Percentiles rank a stretch among this genome's conserved stretches.
Conservation (phyloP, 257 asterid genomes). For the Primulina huaijiensis region DNA sequence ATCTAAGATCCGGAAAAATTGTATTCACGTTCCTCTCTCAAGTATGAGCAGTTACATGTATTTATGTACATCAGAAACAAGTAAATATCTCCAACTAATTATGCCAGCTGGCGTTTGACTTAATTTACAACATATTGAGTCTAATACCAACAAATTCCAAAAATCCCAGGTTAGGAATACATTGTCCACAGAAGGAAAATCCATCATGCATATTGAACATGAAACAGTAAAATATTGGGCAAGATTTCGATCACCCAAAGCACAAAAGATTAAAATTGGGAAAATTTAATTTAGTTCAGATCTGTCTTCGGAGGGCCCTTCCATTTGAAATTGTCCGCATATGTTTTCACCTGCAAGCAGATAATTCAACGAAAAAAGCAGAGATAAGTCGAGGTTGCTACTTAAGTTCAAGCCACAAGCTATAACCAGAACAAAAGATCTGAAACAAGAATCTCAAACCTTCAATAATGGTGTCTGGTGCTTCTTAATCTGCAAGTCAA, state of each 20-base stretch:
- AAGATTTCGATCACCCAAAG: slow-evolving; percentile 1
- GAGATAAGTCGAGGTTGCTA: neutral
- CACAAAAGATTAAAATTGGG: slow-evolving; percentile 8
- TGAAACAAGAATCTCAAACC: slow-evolving; percentile 44
- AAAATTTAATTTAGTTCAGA: slow-evolving; percentile 30
- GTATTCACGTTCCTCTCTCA: no score
- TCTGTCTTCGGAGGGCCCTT: slow-evolving; percentile 74
- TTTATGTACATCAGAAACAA: no score
- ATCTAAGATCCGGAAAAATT: no score
- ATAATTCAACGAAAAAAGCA: slow-evolving; percentile 7
- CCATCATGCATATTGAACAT: slow-evolving; percentile 17
- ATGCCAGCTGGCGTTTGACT: no score
- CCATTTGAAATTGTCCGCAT: slow-evolving; percentile 96
- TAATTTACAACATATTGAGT: no score
- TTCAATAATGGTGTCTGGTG: slow-evolving; percentile 76
- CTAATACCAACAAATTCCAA: no score
- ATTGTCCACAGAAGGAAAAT: slow-evolving; percentile 16
- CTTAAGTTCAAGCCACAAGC: neutral
- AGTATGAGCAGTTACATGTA: no score
- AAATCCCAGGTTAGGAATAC: neutral
- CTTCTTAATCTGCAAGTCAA: slow-evolving; percentile 67
- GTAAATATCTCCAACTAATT: no score
- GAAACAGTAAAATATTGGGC: slow-evolving; percentile 6
- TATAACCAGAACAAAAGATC: slow-evolving; percentile 6
- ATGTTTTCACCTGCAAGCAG: slow-evolving; percentile 61